These are phyloP conservation scores for Cyberlindnera euphorbiiphila DNA, from an alignment of 805 yeast species.

Conservation along the genomic window DNA sequence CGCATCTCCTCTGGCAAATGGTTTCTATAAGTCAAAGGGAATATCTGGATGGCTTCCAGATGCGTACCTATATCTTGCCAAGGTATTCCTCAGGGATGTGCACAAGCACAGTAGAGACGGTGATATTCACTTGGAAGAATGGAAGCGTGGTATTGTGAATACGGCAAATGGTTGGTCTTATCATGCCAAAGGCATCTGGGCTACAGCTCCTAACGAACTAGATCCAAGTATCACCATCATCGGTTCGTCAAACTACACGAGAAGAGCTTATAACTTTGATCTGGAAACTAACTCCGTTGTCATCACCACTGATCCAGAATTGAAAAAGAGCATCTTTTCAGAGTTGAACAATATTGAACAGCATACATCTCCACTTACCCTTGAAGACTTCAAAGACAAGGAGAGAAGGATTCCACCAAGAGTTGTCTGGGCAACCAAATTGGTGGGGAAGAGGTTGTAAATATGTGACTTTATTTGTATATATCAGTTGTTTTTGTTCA, in stretches of 20 bases:
- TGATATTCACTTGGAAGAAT: conserved; percentile 62
- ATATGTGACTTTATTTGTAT: too few species aligned
- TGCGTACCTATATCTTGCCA: conserved; percentile 78
- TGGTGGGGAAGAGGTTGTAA: conserved; percentile 54
- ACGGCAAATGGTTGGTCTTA: conserved; percentile 90
- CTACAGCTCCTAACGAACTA: conserved; percentile 50
- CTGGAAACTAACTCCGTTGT: conserved; percentile 84
- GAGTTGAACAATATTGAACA: conserved; percentile 62
- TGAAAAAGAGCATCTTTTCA: conserved; percentile 51
- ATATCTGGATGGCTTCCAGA: conserved; percentile 78
- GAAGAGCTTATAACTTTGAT: conserved; percentile 82
- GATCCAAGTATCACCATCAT: conserved; percentile 73
- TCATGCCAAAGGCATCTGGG: conserved; percentile 96
- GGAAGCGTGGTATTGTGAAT: conserved; percentile 85
- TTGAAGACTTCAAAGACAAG: conserved; percentile 59
- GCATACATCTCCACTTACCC: conserved; percentile 47
- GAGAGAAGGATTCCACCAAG: conserved; percentile 60
- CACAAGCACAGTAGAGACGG: conserved; percentile 36
- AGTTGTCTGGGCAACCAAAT: conserved; percentile 62
- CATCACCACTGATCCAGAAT: conserved; percentile 59
- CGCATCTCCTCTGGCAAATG: conserved; percentile 92
- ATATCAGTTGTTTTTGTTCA: too few species aligned
- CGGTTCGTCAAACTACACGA: conserved; percentile 93
- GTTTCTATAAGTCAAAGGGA: conserved; percentile 83
- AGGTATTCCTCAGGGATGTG: conserved; percentile 57